Conservation (phyloP, 23 red algal genomes). For the Pyropia yezoensis region DNA sequence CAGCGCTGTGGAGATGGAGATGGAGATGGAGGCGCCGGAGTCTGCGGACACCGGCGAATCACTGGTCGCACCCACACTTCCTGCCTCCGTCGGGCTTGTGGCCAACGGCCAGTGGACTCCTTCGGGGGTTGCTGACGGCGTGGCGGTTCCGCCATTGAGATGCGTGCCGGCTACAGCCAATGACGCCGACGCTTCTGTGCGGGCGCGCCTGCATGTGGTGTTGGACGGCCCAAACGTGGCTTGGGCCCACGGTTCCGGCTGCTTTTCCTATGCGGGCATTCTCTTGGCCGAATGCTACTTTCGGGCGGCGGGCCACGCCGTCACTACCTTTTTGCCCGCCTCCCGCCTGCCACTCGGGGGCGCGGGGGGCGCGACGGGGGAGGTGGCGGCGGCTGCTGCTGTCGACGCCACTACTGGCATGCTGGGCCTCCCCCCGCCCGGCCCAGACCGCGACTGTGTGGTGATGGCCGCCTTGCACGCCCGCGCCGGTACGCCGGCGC, state of each 20-base stretch:
- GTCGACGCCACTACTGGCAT: neutral
- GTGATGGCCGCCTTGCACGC: constrained; percentile 9
- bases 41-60: too few species aligned
- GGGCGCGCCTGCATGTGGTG: constrained; percentile 4
- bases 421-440: neutral
- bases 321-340: constrained; percentile 51
- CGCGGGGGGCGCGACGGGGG: neutral
- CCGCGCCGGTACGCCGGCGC: constrained; percentile 4
- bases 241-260: constrained; percentile 40
- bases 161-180: too few species aligned
- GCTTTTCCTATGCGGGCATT: constrained; percentile 45
- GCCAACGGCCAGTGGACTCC: too few species aligned
- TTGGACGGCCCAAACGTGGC: constrained; percentile 76
- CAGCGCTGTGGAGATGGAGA: too few species aligned
- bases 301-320: constrained; percentile 10
- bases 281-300: constrained; percentile 41
- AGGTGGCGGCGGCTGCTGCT: too few species aligned
- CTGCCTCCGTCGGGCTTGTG: too few species aligned
- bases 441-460: neutral
- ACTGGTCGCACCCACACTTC: too few species aligned
- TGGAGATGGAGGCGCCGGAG: too few species aligned
- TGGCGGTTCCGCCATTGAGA: too few species aligned
- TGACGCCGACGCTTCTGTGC: too few species aligned
- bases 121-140: too few species aligned
- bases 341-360: constrained; percentile 12